Conservation (phyloP, 495 filamentous ascomycete species). For the Aspergillus cavernicola region DNA sequence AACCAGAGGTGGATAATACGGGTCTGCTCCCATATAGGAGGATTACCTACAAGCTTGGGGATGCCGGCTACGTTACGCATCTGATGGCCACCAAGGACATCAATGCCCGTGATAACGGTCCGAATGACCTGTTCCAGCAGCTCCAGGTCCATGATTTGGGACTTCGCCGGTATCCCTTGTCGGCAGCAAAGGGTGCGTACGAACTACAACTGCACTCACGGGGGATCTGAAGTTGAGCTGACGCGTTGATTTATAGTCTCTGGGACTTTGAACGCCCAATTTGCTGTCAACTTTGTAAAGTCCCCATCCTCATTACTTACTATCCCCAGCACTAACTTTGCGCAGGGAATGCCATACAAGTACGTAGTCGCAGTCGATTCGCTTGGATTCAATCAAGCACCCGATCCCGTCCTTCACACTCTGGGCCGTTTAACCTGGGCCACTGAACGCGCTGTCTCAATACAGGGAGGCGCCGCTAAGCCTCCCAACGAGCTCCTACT, state of each 20-base stretch:
- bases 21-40: constrained; percentile 23
- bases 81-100: constrained; percentile 52
- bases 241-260: constrained; percentile 16
- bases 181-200: constrained; percentile 37
- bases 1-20: constrained; percentile 18
- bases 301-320: constrained; percentile 9
- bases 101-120: constrained; percentile 48
- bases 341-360: constrained; percentile 77
- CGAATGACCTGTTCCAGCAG: constrained; percentile 59
- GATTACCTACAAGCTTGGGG: constrained; percentile 32
- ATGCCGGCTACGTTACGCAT: constrained; percentile 58
- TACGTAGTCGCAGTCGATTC: constrained; percentile 68
- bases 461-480: constrained; percentile 18
- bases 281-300: constrained; percentile 68
- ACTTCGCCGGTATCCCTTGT: constrained; percentile 52
- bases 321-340: background rate
- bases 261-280: constrained; percentile 62
- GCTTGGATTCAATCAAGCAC: constrained; percentile 58
- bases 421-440: constrained; percentile 67
- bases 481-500: constrained; percentile 67
- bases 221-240: background rate
- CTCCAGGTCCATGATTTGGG: constrained; percentile 58
- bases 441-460: constrained; percentile 37
- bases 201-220: too few relatives aligned
- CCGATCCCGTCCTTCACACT: constrained; percentile 49